These are phyloP conservation scores for Nitzschia sp. DNA, from an alignment of 108 stramenopile species.

Conservation along the genomic window DNA sequence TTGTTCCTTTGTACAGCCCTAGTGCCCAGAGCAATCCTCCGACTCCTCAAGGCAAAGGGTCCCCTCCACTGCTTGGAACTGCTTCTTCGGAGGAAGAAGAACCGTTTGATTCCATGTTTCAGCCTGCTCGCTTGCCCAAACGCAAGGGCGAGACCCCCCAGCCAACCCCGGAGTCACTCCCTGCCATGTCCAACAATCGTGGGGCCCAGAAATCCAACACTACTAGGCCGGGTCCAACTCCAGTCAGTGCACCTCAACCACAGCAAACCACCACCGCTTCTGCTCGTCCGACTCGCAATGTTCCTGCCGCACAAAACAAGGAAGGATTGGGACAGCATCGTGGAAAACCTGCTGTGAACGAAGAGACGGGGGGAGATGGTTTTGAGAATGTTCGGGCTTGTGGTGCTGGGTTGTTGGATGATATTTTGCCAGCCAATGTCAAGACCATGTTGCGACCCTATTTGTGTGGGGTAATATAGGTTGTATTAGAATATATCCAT, in stretches of 20 bases:
- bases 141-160: no score
- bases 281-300: not conserved
- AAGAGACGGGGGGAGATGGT: not conserved
- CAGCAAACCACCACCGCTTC: not conserved
- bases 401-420: slow-evolving; percentile 7
- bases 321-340: slow-evolving; percentile 4
- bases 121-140: slow-evolving; percentile 2
- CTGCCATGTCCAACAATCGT: no score
- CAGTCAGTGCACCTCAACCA: not conserved
- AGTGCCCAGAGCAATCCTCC: not conserved
- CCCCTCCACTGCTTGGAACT: not conserved
- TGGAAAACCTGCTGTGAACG: not conserved
- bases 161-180: no score
- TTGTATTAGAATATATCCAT: not conserved
- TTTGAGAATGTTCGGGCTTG: not conserved
- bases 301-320: not conserved
- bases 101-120: slow-evolving; percentile 8
- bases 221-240: not conserved
- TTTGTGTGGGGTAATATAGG: slow-evolving; percentile 15
- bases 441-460: slow-evolving; percentile 18
- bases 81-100: slow-evolving; percentile 14
- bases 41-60: not conserved
- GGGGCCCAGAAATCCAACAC: not conserved
- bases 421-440: slow-evolving; percentile 6
- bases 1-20: not conserved